These are phyloP conservation scores for Termitomyces sp. DNA, from an alignment of 768 basidiomycete species.

Conservation along the genomic window DNA sequence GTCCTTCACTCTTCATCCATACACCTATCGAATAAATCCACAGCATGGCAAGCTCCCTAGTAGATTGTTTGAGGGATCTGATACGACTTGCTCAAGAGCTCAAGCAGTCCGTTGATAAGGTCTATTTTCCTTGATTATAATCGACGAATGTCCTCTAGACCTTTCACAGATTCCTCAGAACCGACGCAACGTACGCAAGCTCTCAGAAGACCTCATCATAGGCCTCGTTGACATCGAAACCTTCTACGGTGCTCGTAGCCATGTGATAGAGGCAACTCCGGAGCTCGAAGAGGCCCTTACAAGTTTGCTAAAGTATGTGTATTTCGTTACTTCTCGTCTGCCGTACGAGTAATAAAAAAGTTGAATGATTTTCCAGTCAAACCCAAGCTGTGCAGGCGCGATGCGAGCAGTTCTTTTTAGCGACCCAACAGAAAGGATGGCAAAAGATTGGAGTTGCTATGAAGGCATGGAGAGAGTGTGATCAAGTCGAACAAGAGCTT, in stretches of 20 bases:
- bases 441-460: slow-evolving; percentile 5
- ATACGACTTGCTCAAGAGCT: slow-evolving; percentile 7
- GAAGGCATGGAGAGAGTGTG: slow-evolving; percentile 6
- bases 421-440: slow-evolving; percentile 2
- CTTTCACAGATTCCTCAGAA: slow-evolving; percentile 9
- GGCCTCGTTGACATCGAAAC: slow-evolving; percentile 7
- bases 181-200: slow-evolving; percentile 3
- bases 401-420: not conserved
- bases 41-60: slow-evolving; percentile 2
- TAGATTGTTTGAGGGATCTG: slow-evolving; percentile 1
- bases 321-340: not conserved
- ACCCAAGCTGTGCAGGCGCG: not conserved
- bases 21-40: not conserved
- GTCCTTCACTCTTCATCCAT: not conserved
- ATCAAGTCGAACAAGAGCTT: slow-evolving; percentile 7
- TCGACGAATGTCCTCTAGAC: not conserved
- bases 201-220: slow-evolving; percentile 6
- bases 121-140: not conserved
- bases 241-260: slow-evolving; percentile 8
- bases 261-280: not conserved
- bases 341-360: not conserved
- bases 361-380: not conserved
- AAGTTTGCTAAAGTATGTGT: not conserved
- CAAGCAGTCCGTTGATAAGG: slow-evolving; percentile 9
- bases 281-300: slow-evolving; percentile 7